phyloP scores from a whole-genome alignment of 345 rosid species.

The Salix dunnii region DNA sequence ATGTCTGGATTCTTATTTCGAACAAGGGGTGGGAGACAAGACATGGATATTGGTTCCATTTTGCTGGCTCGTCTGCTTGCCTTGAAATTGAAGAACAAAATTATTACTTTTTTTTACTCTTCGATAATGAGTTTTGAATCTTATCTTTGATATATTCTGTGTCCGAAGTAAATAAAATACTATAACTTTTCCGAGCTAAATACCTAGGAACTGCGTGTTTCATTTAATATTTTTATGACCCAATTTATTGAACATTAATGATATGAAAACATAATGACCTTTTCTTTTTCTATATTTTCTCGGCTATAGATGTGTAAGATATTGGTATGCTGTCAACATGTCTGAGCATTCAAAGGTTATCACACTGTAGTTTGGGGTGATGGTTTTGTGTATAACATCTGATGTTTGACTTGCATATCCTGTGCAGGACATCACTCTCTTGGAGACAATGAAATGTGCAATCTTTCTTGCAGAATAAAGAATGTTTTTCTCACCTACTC shows the following conservation, averaged over 20 bases:
- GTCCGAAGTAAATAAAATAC: not conserved
- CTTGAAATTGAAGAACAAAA: not conserved
- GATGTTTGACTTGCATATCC: not conserved
- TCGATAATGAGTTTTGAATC: not conserved
- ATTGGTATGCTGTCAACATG: not conserved
- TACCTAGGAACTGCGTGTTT: not conserved
- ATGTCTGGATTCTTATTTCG: not conserved
- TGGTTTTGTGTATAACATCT: not conserved
- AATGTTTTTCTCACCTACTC: conserved; percentile 13
- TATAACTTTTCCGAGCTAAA: not conserved
- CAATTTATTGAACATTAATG: not conserved
- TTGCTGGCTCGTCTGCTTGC: not conserved
- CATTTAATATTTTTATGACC: not conserved
- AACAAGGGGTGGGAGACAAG: not conserved
- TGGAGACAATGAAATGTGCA: conserved; percentile 29
- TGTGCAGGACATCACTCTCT: conserved; percentile 14
- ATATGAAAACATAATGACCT: not conserved
- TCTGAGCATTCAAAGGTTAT: not conserved
- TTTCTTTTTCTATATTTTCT: not conserved
- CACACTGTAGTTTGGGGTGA: not conserved
- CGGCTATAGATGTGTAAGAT: not conserved
- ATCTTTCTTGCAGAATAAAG: conserved; percentile 17
- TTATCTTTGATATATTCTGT: not conserved
- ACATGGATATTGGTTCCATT: not conserved
- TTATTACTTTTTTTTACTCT: not conserved